phyloP scores from a whole-genome alignment of 805 yeast species.

The Huiozyma sinensis region DNA sequence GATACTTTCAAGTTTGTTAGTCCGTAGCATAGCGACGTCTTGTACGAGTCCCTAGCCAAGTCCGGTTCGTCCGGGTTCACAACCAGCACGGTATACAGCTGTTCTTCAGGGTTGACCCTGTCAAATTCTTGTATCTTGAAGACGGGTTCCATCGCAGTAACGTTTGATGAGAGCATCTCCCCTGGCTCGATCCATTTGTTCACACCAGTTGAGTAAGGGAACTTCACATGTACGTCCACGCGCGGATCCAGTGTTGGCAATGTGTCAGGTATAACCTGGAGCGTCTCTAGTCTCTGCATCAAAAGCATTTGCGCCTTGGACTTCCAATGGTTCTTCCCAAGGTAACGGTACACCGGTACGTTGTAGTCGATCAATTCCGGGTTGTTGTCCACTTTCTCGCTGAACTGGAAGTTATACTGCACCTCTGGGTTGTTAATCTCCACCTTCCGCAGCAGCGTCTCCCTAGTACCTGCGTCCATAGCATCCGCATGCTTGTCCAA shows the following conservation, averaged over 20 bases:
- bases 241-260: conserved; percentile 78
- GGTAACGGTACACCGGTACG: conserved; percentile 70
- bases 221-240: conserved; percentile 64
- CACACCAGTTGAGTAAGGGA: conserved; percentile 56
- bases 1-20: conserved; percentile 52
- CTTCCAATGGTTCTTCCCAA: conserved; percentile 65
- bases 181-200: conserved; percentile 77
- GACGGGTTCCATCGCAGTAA: conserved; percentile 67
- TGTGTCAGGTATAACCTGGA: conserved; percentile 86
- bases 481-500: conserved; percentile 15
- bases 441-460: conserved; percentile 41
- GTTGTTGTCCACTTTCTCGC: conserved; percentile 29
- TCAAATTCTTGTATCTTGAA: conserved; percentile 68
- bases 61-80: conserved; percentile 93
- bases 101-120: conserved; percentile 28
- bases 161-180: conserved; percentile 55
- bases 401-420: conserved; percentile 47
- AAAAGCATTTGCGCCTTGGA: conserved; percentile 56
- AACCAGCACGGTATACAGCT: conserved; percentile 63
- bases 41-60: conserved; percentile 51
- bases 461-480: conserved; percentile 15
- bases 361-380: conserved; percentile 48
- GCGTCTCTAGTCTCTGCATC: conserved; percentile 86
- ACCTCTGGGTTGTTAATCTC: conserved; percentile 82
- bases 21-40: conserved; percentile 69